Base-by-base conservation (phyloP, 176 grass and related monocot species). In the Tuctoria greenei region DNA sequence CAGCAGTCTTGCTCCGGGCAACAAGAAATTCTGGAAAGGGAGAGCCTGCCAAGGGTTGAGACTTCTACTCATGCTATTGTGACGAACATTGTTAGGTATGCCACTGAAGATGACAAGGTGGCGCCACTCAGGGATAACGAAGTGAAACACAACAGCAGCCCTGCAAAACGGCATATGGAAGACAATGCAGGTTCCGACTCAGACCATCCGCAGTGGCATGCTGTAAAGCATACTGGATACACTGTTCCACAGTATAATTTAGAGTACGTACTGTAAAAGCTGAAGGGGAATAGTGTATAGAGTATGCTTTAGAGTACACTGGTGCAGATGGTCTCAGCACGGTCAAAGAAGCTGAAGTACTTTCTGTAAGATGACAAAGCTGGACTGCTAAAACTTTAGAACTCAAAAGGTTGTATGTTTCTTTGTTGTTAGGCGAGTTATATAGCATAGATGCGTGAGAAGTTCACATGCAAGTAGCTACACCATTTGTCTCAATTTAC, bases 61-160 rank as follows among this genome's bases (percentile, higher is more conserved):
- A 84, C 83, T 2, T 63, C 54, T 65, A 50, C 71, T 7, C 71
- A 89, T 68, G 94, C 86, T 20, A 61, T 97, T 59, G 94, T 91
- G 47, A 97, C 91, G 61, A 87, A 86, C 39, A 28, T 91, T n/a
- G 20, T 81, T 54, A 84, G 72, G 57, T 93, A 91, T 73, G 61
- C 66, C 27, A 66, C 47, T 24, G 78, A 85, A 69, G 84, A 87
- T 63, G 27, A 61, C 40, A 81, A 55, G 17, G 21, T 43, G 36
- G 12, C 20, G 8, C 17, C 35, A 51, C 18, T 42, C 26, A 74
- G 45, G 46, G 42, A 44, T 65, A 17, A 43, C 12, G 6, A 13
- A 42, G 71, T 43, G 20, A 51, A 81, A 36, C 36, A 26, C 24
- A 39, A 51, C 57, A 27, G 44, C 23, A 67, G 46, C 54, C 36